Percentiles rank a stretch among this genome's conserved stretches.
These are phyloP conservation scores for Pythium oligandrum DNA, from an alignment of 352 stramenopile species.

Conservation along the genomic window DNA sequence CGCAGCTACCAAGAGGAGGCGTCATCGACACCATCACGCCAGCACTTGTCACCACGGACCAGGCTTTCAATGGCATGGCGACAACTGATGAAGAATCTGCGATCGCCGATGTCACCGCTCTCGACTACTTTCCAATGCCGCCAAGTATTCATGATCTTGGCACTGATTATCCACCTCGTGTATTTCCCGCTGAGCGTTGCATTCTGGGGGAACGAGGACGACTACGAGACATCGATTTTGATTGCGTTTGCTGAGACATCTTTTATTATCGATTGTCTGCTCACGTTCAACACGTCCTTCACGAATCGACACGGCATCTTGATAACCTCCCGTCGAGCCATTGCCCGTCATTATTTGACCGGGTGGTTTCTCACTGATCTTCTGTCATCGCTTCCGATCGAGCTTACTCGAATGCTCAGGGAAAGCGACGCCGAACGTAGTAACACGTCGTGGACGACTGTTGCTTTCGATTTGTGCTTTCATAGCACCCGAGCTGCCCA, in stretches of 20 bases:
- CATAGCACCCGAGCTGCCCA: not conserved
- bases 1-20: too few relatives aligned
- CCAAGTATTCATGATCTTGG: not conserved
- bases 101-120: not conserved
- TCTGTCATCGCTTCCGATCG: conserved; percentile 10
- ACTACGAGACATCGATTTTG: not conserved
- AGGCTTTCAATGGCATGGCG: too few relatives aligned
- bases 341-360: conserved; percentile 22
- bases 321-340: conserved; percentile 17
- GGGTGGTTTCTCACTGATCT: conserved; percentile 20
- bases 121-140: not conserved
- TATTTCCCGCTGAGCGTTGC: conserved; percentile 33
- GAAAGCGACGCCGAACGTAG: not conserved
- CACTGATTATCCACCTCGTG: conserved; percentile 18
- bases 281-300: conserved; percentile 32
- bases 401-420: not conserved
- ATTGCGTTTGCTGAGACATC: not conserved
- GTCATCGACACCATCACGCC: not conserved
- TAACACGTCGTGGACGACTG: not conserved
- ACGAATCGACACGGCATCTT: conserved; percentile 20
- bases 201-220: conserved; percentile 16
- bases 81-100: not conserved
- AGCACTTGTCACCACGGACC: not conserved
- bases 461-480: not conserved
- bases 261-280: conserved; percentile 20